Evolutionary conservation across 352 stramenopile species (phyloP).

Genomic region (Globisporangium echinulatum): DNA sequence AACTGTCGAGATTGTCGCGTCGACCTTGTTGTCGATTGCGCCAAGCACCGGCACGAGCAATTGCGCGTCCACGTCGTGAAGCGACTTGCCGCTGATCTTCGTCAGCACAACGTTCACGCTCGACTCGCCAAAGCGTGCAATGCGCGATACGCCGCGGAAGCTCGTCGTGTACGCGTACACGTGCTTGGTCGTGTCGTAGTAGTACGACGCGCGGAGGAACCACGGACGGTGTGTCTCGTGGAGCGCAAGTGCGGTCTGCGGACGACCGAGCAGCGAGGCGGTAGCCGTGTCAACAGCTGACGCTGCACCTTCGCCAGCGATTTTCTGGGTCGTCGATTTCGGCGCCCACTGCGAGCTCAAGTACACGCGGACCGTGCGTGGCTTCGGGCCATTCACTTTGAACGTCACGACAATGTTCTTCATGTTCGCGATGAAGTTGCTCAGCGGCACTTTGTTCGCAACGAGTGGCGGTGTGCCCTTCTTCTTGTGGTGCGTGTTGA

Average conservation of each 20-base stretch:
- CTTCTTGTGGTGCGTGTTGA: conserved; percentile 28
- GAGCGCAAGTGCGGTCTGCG: conserved; percentile 1
- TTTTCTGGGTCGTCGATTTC: conserved; percentile 3
- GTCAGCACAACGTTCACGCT: conserved; percentile 59
- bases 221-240: conserved; percentile 39
- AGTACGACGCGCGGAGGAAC: conserved; percentile 71
- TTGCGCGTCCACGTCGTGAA: conserved; percentile 20
- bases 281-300: conserved; percentile 7
- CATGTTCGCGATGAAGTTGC: conserved; percentile 24
- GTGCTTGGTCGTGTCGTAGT: conserved; percentile 74
- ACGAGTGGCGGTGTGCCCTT: conserved; percentile 29
- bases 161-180: conserved; percentile 82
- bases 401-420: conserved; percentile 34
- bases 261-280: neutral
- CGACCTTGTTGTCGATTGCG: conserved; percentile 62
- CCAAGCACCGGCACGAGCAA: conserved; percentile 35
- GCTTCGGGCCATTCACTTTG: neutral
- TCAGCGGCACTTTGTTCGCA: conserved; percentile 23
- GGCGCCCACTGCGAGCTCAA: conserved; percentile 7
- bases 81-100: conserved; percentile 51
- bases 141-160: conserved; percentile 54
- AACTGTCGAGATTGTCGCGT: conserved; percentile 43
- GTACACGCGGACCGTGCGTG: conserved; percentile 1
- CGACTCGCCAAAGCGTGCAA: conserved; percentile 59
- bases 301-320: conserved; percentile 14